These are phyloP conservation scores for Sphaerobolus stellatus DNA, from an alignment of 1,284 basidiomycete species.

Conservation along the genomic window DNA sequence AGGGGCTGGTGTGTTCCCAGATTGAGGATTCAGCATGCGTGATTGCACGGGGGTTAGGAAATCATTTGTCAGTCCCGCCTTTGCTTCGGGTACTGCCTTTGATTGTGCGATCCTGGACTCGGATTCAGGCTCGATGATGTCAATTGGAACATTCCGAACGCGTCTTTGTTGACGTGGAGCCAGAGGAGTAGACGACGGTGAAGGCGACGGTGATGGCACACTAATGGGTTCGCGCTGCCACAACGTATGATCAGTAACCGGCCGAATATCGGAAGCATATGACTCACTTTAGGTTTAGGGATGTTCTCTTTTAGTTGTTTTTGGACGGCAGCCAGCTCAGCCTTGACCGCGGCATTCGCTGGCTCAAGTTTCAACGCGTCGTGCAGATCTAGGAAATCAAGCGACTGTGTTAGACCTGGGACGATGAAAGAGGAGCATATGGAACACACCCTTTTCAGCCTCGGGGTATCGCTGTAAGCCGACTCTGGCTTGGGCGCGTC, in stretches of 20 bases:
- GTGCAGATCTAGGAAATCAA: constrained; percentile 50
- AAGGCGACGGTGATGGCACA: constrained; percentile 13
- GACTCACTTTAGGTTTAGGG: constrained; percentile 32
- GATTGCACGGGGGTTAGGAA: background rate
- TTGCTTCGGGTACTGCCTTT: no score
- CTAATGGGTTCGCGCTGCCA: constrained; percentile 25
- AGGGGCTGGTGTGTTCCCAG: background rate
- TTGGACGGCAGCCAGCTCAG: constrained; percentile 52
- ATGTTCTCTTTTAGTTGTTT: constrained; percentile 22
- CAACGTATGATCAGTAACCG: background rate
- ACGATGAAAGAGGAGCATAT: background rate
- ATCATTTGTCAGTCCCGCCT: constrained; percentile 6
- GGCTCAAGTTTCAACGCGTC: constrained; percentile 57
- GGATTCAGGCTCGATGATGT: constrained; percentile 52
- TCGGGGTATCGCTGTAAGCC: constrained; percentile 50
- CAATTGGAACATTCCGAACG: constrained; percentile 53
- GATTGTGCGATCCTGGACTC: no score
- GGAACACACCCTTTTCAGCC: constrained; percentile 54
- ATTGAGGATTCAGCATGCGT: background rate
- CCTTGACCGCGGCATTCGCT: constrained; percentile 52
- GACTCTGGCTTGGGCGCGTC: constrained; percentile 66
- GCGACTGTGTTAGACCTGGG: background rate
- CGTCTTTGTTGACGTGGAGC: constrained; percentile 61
- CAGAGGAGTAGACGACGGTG: constrained; percentile 17
- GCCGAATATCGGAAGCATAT: constrained; percentile 18